Conservation (phyloP, 2,329 filamentous ascomycete species). For the Fusarium illudens region DNA sequence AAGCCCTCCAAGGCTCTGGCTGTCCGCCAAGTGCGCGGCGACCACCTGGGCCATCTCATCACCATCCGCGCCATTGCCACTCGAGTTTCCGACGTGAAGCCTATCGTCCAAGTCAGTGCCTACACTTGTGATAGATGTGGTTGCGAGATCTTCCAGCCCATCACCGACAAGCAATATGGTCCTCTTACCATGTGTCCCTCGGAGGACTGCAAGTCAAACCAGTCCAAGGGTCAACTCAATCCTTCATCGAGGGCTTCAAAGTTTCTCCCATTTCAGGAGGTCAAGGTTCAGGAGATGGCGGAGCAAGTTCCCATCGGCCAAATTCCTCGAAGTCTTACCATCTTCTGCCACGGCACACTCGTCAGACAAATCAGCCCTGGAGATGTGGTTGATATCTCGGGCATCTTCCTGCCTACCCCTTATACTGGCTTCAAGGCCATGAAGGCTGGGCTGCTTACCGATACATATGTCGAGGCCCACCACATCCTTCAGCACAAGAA, state of each 20-base stretch:
- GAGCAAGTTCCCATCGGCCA: slow-evolving; percentile 98
- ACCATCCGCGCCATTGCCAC: slow-evolving; percentile 95
- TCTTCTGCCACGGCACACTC: slow-evolving; percentile 87
- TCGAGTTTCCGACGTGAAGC: slow-evolving; percentile 96
- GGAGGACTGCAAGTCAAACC: slow-evolving; percentile 87
- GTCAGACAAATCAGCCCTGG: slow-evolving; percentile 91
- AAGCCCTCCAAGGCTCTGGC: slow-evolving; percentile 73
- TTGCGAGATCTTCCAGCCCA: slow-evolving; percentile 96
- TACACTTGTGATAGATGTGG: slow-evolving; percentile 98
- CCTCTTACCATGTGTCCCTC: slow-evolving; percentile 89
- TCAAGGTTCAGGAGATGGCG: slow-evolving; percentile 99
- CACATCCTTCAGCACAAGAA: slow-evolving; percentile 97
- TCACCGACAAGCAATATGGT: slow-evolving; percentile 89
- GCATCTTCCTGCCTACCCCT: slow-evolving; percentile 95
- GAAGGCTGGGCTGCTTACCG: slow-evolving; percentile 92
- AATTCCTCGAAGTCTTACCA: slow-evolving; percentile 89
- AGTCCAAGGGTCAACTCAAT: slow-evolving; percentile 92
- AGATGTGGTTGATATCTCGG: slow-evolving; percentile 91
- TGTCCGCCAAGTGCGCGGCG: slow-evolving; percentile 92
- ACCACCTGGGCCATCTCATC: slow-evolving; percentile 92
- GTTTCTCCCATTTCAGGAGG: slow-evolving; percentile 96
- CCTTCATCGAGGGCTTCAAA: slow-evolving; percentile 96
- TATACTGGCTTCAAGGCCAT: slow-evolving; percentile 99
- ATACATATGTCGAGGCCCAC: slow-evolving; percentile 96
- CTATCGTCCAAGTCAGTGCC: slow-evolving; percentile 95